Conservation (phyloP, 495 filamentous ascomycete genomes). For the Lasiosphaeris hirsuta region DNA sequence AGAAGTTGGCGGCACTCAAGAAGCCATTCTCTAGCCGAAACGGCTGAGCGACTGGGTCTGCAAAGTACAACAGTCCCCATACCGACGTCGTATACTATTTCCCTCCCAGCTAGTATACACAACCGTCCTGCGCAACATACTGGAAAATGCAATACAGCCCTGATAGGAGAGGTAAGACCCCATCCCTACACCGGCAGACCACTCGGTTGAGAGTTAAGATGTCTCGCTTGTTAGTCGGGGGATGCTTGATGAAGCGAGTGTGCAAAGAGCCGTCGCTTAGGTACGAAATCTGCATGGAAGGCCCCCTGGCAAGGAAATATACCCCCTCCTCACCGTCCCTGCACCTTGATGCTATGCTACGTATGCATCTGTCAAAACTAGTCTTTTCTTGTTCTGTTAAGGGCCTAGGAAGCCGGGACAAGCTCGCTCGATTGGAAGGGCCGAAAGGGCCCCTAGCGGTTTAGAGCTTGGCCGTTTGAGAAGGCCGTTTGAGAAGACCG, state of each 20-base stretch:
- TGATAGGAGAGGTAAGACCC: too few species aligned
- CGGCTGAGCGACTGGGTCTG: not conserved
- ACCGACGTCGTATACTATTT: not conserved
- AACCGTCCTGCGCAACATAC: too few species aligned
- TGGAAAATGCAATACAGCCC: too few species aligned
- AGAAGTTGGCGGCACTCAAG: not conserved
- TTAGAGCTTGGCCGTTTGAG: not conserved
- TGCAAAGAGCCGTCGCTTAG: slow-evolving; percentile 13
- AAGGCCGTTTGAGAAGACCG: not conserved
- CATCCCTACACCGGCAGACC: too few species aligned
- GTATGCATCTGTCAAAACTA: too few species aligned
- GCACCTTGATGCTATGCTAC: not conserved
- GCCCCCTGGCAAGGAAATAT: not conserved
- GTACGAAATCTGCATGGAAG: slow-evolving; percentile 8
- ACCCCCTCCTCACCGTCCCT: not conserved
- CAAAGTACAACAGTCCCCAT: not conserved
- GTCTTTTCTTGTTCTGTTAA: too few species aligned
- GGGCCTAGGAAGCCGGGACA: slow-evolving; percentile 8
- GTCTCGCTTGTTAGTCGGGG: too few species aligned
- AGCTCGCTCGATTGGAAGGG: slow-evolving; percentile 14
- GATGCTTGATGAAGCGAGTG: not conserved
- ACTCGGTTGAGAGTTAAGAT: too few species aligned
- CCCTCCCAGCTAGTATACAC: too few species aligned
- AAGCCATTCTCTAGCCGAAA: too few species aligned
- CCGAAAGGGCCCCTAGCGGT: slow-evolving; percentile 3